These are phyloP conservation scores for Penicillium argentinense DNA, from an alignment of 495 filamentous ascomycete genomes.

Conservation along the genomic window DNA sequence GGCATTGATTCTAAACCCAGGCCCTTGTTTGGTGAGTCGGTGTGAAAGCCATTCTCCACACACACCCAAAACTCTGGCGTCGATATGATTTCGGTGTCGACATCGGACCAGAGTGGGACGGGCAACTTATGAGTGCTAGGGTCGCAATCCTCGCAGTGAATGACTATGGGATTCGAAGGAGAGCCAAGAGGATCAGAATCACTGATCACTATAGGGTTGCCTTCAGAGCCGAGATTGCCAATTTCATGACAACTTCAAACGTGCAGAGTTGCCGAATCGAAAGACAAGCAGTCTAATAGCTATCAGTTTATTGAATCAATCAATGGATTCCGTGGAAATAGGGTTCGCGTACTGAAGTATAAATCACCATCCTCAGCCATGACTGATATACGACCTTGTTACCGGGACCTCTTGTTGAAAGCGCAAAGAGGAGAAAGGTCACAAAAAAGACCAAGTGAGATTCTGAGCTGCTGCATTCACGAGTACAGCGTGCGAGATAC, in stretches of 20 bases:
- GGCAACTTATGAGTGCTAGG: not conserved
- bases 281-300: not conserved
- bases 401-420: no score
- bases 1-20: not conserved
- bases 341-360: not conserved
- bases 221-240: not conserved
- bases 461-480: no score
- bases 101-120: not conserved
- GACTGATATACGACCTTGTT: not conserved
- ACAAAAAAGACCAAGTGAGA: no score
- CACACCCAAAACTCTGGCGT: not conserved
- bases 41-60: not conserved
- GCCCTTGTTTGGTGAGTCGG: not conserved
- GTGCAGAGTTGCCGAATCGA: not conserved
- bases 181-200: not conserved
- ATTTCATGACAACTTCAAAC: not conserved
- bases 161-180: not conserved
- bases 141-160: not conserved
- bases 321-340: not conserved
- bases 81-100: not conserved
- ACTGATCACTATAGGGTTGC: not conserved
- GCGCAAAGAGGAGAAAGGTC: no score
- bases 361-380: not conserved
- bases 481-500: no score
- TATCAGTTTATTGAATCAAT: not conserved